These are phyloP conservation scores for Chaetoceros muelleri DNA, from an alignment of 108 stramenopile species.

Conservation along the genomic window DNA sequence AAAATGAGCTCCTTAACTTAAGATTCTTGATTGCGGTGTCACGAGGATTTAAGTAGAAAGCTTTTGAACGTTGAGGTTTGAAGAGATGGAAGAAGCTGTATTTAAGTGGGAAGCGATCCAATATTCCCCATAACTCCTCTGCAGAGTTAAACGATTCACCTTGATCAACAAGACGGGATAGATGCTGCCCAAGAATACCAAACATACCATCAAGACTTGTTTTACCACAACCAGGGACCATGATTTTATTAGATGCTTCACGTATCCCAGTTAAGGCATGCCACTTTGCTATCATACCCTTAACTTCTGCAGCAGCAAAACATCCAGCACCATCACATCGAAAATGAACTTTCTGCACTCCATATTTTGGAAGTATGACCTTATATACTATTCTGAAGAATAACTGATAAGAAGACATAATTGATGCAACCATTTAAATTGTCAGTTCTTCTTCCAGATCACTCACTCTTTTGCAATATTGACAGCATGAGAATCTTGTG, in stretches of 20 bases:
- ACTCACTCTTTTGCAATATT: background rate
- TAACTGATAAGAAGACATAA: no score
- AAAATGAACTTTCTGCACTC: background rate
- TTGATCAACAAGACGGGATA: background rate
- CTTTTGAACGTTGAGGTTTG: background rate
- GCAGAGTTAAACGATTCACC: background rate
- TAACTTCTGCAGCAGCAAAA: background rate
- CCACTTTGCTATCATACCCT: background rate
- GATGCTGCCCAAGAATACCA: background rate
- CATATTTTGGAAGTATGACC: background rate
- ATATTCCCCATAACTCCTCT: background rate
- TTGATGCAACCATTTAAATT: no score
- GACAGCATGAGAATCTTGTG: background rate
- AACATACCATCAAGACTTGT: background rate
- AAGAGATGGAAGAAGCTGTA: background rate
- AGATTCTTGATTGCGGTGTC: no score
- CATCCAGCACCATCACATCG: background rate
- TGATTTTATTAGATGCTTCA: background rate
- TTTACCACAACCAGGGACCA: background rate
- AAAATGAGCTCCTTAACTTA: no score
- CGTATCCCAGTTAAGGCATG: background rate
- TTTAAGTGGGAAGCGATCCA: background rate
- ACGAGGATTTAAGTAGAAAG: no score
- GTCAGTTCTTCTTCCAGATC: background rate
- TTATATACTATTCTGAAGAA: no score